Evolutionary conservation across 1,284 basidiomycete species (phyloP), one percentile per base, ranked within the genome.

Genomic region (Gomphus sp.): DNA sequence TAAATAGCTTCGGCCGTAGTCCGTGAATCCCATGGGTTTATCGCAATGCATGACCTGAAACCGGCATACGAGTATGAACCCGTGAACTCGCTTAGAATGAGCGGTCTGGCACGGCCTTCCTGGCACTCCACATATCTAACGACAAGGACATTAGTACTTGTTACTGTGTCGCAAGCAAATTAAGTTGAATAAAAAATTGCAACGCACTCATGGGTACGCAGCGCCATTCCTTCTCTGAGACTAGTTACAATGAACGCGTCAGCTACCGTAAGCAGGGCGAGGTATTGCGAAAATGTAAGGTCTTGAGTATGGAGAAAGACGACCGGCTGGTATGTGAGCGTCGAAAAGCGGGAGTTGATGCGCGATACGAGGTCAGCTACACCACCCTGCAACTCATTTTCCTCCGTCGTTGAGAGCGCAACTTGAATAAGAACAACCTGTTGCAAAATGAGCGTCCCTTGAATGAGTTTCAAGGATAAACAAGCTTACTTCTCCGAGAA

Each of bases 231-330:
- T 70, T 94, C 91, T 7, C 92, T 77, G 67, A 94, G 71, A 68
- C 85, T 87, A 2, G 89, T 89, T 33, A 92, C 87, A 65, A 93
- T 74, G 71, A 94, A 94, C n/a, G 86, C 89, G 70, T 94, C 92
- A 1, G 89, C 92, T 5, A 89, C 85, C 3, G 80, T 91, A 51
- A 93, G 74, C 39, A 93, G 74, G 9, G 89, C 92, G 14, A 93
- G 77, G 69, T 94, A 94, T 68, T 93, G 91, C 63, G 79, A 82
- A 69, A 93, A 93, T 3, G 88, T 93, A 61, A 94, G 75, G 66
- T 93, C 91, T 65, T 90, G 87, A 0, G 89, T 91, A 67, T 93
- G 91, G 54, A 94, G 70, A 73, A 94, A 93, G 18, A 94, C 87
- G 54, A 93, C 81, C 4, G 92, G 92, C 69, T 92, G 89, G 69